Evolutionary conservation across 345 rosid species (phyloP).

Genomic region (Crucihimalaya himalaica): DNA sequence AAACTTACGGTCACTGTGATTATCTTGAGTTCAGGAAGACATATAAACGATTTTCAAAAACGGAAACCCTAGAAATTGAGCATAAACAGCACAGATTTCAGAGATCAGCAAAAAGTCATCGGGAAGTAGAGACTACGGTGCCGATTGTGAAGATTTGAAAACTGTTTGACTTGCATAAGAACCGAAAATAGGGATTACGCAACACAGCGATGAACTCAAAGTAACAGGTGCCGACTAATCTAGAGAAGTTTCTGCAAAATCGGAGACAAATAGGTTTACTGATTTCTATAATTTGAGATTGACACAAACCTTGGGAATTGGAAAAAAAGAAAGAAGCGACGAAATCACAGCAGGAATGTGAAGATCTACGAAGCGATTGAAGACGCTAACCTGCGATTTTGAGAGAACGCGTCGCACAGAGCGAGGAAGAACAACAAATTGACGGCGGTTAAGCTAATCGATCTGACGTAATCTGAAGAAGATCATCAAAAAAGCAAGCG

Average conservation of each 20-base stretch:
- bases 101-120: not conserved
- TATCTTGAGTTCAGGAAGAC: not conserved
- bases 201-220: slow-evolving; percentile 16
- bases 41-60: not conserved
- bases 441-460: slow-evolving; percentile 10
- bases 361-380: not conserved
- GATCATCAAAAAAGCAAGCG: not conserved
- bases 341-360: not conserved
- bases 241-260: not conserved
- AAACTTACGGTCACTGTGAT: not conserved
- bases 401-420: slow-evolving; percentile 19
- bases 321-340: slow-evolving; percentile 18
- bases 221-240: not conserved
- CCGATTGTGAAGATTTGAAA: not conserved
- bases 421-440: slow-evolving; percentile 13
- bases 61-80: slow-evolving; percentile 11
- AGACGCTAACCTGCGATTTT: slow-evolving; percentile 11
- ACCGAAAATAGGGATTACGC: slow-evolving; percentile 9
- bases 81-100: slow-evolving; percentile 2
- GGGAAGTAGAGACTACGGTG: not conserved
- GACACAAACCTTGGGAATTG: not conserved
- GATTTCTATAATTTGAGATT: not conserved
- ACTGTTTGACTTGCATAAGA: not conserved
- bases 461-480: slow-evolving; percentile 19
- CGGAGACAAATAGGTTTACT: not conserved